These are phyloP conservation scores for Asclepias syriaca DNA, from an alignment of 257 asterid species.

Conservation along the genomic window DNA sequence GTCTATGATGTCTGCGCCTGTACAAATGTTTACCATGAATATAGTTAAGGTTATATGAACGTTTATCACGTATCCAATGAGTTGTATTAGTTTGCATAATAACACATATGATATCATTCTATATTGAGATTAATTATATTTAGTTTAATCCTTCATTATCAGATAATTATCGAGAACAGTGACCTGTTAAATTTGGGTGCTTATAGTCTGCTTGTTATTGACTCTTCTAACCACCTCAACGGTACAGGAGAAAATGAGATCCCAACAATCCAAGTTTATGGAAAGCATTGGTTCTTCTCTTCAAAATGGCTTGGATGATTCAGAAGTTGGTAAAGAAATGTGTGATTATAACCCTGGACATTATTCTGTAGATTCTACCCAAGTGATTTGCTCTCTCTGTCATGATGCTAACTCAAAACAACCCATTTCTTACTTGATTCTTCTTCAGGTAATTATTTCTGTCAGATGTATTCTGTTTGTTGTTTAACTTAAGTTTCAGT, in stretches of 20 bases:
- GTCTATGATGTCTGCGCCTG: background rate
- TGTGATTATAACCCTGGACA: constrained; percentile 36
- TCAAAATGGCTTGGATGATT: constrained; percentile 57
- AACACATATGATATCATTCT: no score
- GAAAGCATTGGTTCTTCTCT: constrained; percentile 51
- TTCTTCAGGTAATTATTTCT: constrained; percentile 69
- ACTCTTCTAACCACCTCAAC: background rate
- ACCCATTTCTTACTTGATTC: constrained; percentile 85
- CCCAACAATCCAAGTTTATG: constrained; percentile 82
- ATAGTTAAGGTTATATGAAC: background rate
- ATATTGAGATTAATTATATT: background rate
- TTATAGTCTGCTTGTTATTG: constrained; percentile 3
- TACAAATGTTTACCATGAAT: background rate
- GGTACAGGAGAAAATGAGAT: constrained; percentile 82
- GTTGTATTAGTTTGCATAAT: background rate
- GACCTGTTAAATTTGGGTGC: background rate
- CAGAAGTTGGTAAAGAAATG: constrained; percentile 42
- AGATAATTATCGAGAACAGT: background rate
- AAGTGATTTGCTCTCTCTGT: constrained; percentile 85
- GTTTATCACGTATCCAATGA: background rate
- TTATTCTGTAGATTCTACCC: constrained; percentile 44
- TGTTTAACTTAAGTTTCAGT: constrained; percentile 1
- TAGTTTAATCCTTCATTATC: background rate
- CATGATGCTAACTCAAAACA: constrained; percentile 64
- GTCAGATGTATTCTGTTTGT: constrained; percentile 12